A percentile compares a stretch with the other conserved stretches of the same genome.
Evolutionary conservation across 176 grass and related monocot genomes (phyloP).

Genomic region (Eragrostis curvula): DNA sequence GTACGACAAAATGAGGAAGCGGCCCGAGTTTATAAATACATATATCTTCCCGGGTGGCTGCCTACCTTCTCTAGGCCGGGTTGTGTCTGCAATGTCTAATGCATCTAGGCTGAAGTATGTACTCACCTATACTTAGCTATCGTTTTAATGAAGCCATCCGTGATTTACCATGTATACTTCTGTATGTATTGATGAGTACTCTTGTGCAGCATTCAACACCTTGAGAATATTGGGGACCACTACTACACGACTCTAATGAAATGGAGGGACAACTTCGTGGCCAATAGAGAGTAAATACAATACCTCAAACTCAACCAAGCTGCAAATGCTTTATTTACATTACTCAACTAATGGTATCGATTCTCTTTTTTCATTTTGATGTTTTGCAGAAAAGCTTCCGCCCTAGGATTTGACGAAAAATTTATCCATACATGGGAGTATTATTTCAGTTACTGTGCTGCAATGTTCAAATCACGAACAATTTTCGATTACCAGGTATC

Average conservation of each 20-base stretch:
- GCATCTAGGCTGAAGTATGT: constrained; percentile 74
- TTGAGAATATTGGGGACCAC: constrained; percentile 80
- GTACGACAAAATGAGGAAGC: constrained; percentile 74
- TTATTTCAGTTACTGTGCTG: constrained; percentile 77
- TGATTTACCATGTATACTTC: not conserved
- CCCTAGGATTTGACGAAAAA: constrained; percentile 75
- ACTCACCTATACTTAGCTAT: not conserved
- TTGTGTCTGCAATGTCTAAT: constrained; percentile 69
- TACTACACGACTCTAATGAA: constrained; percentile 68
- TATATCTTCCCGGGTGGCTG: constrained; percentile 89
- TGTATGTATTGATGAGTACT: not conserved
- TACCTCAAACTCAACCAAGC: too few relatives aligned
- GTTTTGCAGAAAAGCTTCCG: constrained; percentile 52
- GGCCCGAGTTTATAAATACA: constrained; percentile 80
- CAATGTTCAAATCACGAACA: constrained; percentile 75
- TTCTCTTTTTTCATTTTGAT: not conserved
- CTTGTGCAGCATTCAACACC: constrained; percentile 60
- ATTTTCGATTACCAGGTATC: constrained; percentile 70
- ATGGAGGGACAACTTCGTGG: constrained; percentile 69
- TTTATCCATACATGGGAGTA: constrained; percentile 78
- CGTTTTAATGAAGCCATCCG: not conserved
- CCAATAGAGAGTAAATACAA: constrained; percentile 56
- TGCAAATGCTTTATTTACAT: not conserved
- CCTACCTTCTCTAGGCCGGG: constrained; percentile 62
- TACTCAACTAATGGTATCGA: not conserved